A percentile compares a stretch with the other conserved stretches of the same genome.
These are phyloP conservation scores for Samsoniella hepiali DNA, from an alignment of 2,329 filamentous ascomycete genomes.

Conservation along the genomic window DNA sequence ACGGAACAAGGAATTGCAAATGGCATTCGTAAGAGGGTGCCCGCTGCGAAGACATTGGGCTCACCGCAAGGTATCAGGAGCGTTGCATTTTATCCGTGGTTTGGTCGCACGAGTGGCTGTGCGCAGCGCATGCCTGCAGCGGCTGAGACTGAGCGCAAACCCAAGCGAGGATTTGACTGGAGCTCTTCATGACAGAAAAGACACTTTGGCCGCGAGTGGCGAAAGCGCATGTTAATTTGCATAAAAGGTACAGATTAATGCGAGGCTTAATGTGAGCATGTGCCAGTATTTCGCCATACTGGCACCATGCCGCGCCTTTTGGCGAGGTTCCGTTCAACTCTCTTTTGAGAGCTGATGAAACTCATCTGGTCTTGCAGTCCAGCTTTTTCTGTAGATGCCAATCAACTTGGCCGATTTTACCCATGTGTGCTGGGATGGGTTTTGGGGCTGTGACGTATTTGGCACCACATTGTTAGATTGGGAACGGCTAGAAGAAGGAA, in stretches of 20 bases:
- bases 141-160: neutral
- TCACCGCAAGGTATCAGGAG: neutral
- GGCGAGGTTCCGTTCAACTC: neutral
- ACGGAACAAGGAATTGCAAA: neutral
- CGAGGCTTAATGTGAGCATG: neutral
- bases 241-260: neutral
- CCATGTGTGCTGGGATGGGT: neutral
- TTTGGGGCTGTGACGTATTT: conserved; percentile 3
- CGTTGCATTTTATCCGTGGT: neutral
- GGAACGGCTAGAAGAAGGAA: neutral
- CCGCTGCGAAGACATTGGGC: neutral
- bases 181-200: too few relatives aligned
- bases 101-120: neutral
- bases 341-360: neutral
- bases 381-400: neutral
- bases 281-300: neutral
- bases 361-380: neutral
- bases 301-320: neutral
- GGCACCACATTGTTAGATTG: neutral
- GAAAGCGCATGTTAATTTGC: neutral
- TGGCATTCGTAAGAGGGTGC: neutral
- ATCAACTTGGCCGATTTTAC: neutral
- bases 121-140: neutral
- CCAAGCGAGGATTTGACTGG: too few relatives aligned
- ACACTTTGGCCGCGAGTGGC: neutral